Percentiles rank a stretch among this genome's conserved stretches.
phyloP scores from a whole-genome alignment of 345 rosid species.

The Citrus australasica region DNA sequence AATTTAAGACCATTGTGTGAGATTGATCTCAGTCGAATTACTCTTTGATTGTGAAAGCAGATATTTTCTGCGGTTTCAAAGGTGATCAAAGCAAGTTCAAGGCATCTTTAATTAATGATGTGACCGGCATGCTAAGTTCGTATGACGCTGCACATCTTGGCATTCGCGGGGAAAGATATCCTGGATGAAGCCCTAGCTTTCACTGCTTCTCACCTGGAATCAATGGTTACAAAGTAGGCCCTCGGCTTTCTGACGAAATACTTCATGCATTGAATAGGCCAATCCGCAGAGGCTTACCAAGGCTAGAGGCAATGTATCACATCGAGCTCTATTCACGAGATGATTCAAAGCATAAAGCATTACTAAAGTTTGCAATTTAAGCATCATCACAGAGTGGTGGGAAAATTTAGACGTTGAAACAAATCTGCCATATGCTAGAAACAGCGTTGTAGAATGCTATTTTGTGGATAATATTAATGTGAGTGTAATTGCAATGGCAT shows the following conservation, averaged over 20 bases:
- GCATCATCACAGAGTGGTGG: constrained; percentile 17
- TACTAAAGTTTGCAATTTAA: constrained; percentile 21
- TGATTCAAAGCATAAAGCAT: background rate
- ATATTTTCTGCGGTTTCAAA: background rate
- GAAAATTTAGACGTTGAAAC: constrained; percentile 5
- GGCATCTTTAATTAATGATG: background rate
- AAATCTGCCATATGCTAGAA: too few species aligned
- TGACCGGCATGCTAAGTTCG: constrained; percentile 14
- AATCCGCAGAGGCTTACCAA: constrained; percentile 9
- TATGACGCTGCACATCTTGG: constrained; percentile 12
- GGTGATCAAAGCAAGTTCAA: constrained; percentile 13
- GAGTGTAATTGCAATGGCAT: background rate
- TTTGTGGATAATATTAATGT: too few species aligned
- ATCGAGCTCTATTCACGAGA: constrained; percentile 18
- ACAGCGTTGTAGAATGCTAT: too few species aligned
- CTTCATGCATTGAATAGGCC: background rate
- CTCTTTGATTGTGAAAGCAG: background rate
- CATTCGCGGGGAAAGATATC: constrained; percentile 10
- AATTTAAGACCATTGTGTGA: background rate
- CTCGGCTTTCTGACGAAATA: background rate
- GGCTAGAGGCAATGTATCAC: constrained; percentile 17
- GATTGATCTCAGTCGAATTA: background rate
- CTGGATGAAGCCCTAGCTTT: constrained; percentile 22
- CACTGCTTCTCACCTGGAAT: background rate
- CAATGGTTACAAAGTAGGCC: background rate